phyloP scores from a whole-genome alignment of 768 basidiomycete species.

The Termitomyces bulborhizus region DNA sequence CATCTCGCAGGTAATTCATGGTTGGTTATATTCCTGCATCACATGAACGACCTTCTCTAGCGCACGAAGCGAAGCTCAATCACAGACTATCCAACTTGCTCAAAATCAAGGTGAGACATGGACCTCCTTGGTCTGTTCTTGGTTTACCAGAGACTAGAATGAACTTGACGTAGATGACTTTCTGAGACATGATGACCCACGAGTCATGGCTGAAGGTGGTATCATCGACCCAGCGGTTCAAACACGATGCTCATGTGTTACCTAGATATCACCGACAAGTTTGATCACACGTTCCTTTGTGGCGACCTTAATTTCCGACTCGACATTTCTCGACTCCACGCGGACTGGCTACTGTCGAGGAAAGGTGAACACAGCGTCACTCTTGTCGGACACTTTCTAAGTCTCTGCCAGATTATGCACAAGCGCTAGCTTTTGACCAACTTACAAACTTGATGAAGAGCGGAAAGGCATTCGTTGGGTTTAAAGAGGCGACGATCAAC shows the following conservation, averaged over 20 bases:
- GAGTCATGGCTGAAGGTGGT: slow-evolving; percentile 65
- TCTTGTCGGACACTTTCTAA: neutral
- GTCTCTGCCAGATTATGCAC: slow-evolving; percentile 56
- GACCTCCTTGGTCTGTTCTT: neutral
- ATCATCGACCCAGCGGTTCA: neutral
- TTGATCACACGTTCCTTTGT: slow-evolving; percentile 84
- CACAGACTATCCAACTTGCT: slow-evolving; percentile 80
- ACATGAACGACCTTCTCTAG: slow-evolving; percentile 27
- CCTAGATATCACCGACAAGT: slow-evolving; percentile 77
- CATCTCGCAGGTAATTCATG: slow-evolving; percentile 69
- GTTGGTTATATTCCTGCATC: neutral
- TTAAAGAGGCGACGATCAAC: slow-evolving; percentile 70
- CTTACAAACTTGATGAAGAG: slow-evolving; percentile 69
- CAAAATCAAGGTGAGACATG: slow-evolving; percentile 71
- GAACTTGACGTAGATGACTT: slow-evolving; percentile 81
- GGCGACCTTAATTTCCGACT: slow-evolving; percentile 93
- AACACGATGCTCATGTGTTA: neutral
- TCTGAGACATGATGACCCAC: slow-evolving; percentile 55
- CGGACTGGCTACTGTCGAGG: slow-evolving; percentile 87
- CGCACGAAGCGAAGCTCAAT: slow-evolving; percentile 69
- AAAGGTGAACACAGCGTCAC: slow-evolving; percentile 42
- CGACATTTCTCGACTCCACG: slow-evolving; percentile 84
- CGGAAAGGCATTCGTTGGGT: slow-evolving; percentile 68
- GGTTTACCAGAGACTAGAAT: slow-evolving; percentile 31
- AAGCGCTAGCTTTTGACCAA: slow-evolving; percentile 90